phyloP scores from a whole-genome alignment of 1,139 yeast species.

The Hemisphaericaspora xylofermentans region DNA sequence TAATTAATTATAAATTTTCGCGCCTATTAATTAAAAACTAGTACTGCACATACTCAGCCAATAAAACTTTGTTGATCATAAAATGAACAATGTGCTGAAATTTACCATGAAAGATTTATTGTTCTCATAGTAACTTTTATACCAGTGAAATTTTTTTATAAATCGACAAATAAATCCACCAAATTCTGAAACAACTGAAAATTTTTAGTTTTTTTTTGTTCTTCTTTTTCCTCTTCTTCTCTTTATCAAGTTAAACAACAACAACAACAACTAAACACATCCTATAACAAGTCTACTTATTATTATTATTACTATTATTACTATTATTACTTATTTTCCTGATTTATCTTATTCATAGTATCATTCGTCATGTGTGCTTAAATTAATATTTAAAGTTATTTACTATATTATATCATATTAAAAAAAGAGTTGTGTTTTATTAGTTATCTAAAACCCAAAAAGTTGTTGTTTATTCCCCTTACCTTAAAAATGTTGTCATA shows the following conservation, averaged over 20 bases:
- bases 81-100: neutral
- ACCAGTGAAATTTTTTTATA: neutral
- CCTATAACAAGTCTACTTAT: slow-evolving; percentile 3
- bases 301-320: slow-evolving; percentile 9
- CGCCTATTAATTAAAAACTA: neutral
- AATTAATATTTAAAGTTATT: slow-evolving; percentile 18
- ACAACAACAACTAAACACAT: slow-evolving; percentile 17
- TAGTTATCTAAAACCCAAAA: slow-evolving; percentile 4
- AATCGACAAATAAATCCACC: slow-evolving; percentile 2
- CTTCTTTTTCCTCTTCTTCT: slow-evolving; percentile 9
- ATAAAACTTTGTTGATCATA: neutral
- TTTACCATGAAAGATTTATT: neutral
- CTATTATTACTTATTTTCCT: slow-evolving; percentile 16
- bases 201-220: slow-evolving; percentile 7
- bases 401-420: slow-evolving; percentile 6
- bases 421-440: slow-evolving; percentile 4
- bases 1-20: neutral
- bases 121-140: neutral
- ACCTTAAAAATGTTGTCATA: slow-evolving; percentile 27
- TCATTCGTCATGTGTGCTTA: slow-evolving; percentile 35
- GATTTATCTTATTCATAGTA: slow-evolving; percentile 5
- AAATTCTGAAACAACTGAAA: slow-evolving; percentile 6
- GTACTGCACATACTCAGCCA: neutral
- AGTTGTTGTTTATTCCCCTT: slow-evolving; percentile 13
- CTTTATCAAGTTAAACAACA: slow-evolving; percentile 13